Base-by-base conservation (phyloP, 768 basidiomycete genomes). In the Lactarius quietus region DNA sequence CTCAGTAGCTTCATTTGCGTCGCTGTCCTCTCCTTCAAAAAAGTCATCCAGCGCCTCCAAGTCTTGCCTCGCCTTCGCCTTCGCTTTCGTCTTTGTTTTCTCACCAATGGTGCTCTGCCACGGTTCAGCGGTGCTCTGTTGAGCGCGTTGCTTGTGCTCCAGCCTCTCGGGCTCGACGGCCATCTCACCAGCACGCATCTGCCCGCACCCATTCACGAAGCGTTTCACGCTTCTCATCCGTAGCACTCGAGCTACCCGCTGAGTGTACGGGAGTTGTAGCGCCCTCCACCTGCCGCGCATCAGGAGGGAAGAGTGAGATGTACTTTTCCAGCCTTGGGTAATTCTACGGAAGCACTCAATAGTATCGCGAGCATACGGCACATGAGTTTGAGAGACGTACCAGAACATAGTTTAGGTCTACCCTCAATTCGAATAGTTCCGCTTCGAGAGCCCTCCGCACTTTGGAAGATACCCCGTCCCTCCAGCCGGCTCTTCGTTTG, bases 381-480 rank as follows among this genome's bases (percentile, higher is more conserved):
- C 10, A 48, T 48, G 23, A 48, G n/a, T 59, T 23, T 31, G 52
- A 63, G 18, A 69, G 76, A 38, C 76, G 64, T 68, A 94, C 95
- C 74, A 94, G 73, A 57, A 95, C 85, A 73, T 98, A 98, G 74
- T 95, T 95, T 53, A 97, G 79, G 73, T 96, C 93, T 17, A 95
- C 82, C n/a, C 95, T 83, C 18, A 92, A 78, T 63, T 86, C 82
- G 10, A 77, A 72, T 43, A 97, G 72, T 15, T 82, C 76, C 45
- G 76, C 72, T 63, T 85, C 78, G 14, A 88, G 73, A 64, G 73
- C 68, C 61, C 72, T 71, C 33, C 70, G 70, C 64, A 78, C 74
- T 59, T 76, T 76, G 64, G 79, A 78, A 17, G 76, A 71, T 3
- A 78, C 73, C 8, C 74, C 74, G 20, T 76, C 74, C 3, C 12